Evolutionary conservation across 805 yeast species (phyloP).

Genomic region (Wickerhamomyces xylosicus): DNA sequence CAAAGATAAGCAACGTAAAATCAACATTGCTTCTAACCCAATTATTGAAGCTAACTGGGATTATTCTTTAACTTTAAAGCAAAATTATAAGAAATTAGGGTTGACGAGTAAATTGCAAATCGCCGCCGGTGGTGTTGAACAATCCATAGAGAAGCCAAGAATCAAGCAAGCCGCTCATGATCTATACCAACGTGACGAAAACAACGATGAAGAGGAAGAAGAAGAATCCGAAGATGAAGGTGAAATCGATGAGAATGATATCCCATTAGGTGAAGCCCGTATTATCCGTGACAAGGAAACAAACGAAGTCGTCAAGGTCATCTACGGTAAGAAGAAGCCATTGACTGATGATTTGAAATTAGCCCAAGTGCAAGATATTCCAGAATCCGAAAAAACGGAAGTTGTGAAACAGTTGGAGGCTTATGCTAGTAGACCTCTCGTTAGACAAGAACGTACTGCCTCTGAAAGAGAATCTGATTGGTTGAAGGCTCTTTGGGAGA

Average conservation of each 20-base stretch:
- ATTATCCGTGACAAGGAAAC: slow-evolving; percentile 52
- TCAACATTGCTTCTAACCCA: slow-evolving; percentile 62
- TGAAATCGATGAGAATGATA: slow-evolving; percentile 36
- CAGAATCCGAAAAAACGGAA: slow-evolving; percentile 29
- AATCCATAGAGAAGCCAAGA: slow-evolving; percentile 29
- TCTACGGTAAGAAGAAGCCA: slow-evolving; percentile 55
- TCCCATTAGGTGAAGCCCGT: slow-evolving; percentile 73
- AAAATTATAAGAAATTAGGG: slow-evolving; percentile 81
- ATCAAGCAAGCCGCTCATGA: slow-evolving; percentile 19
- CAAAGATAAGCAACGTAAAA: slow-evolving; percentile 61
- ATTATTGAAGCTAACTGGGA: slow-evolving; percentile 91
- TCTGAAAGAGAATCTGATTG: slow-evolving; percentile 70
- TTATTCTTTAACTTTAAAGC: slow-evolving; percentile 63
- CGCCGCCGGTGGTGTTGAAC: slow-evolving; percentile 77
- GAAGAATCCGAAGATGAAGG: slow-evolving; percentile 12
- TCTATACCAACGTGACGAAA: slow-evolving; percentile 9
- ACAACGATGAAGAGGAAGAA: slow-evolving; percentile 9
- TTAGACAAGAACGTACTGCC: slow-evolving; percentile 41
- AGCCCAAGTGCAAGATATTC: slow-evolving; percentile 21
- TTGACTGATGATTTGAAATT: slow-evolving; percentile 23
- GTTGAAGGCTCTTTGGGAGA: slow-evolving; percentile 51
- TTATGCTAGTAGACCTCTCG: slow-evolving; percentile 31
- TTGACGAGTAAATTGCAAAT: slow-evolving; percentile 54
- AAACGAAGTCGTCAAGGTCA: slow-evolving; percentile 55
- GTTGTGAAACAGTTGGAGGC: slow-evolving; percentile 66